Evolutionary conservation across 805 yeast species (phyloP), one percentile per base, ranked within the genome.

Genomic region (Vanderwaltozyma yarrowii): DNA sequence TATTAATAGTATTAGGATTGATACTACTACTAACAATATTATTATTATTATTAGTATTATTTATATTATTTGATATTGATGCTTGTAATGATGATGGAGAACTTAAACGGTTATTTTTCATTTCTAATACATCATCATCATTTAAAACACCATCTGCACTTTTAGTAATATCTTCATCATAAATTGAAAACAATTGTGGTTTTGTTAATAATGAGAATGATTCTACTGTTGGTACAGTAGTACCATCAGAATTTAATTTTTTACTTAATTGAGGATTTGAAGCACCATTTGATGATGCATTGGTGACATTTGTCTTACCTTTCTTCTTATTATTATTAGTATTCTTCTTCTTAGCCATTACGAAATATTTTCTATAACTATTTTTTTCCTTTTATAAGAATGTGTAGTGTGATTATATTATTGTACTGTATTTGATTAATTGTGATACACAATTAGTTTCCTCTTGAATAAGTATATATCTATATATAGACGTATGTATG

Each of bases 151-250:
- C n/a, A 39, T 57, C 62, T 23, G 56, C 41, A 18, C 38, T 36
- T 21, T 30, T 38, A 10, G 36, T 50, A 21, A 61, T 53, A 28
- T 60, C 65, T 27, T 69, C 68, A 41, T 69, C 71, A 50, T 71
- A 74, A 30, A 74, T 63, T 1, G 72, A 69, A 48, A 67, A 74
- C 37, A 74, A 58, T 5, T 71, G 62, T 7, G 78, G 74, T 46
- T 65, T 68, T 24, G 76, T 72, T 44, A 74, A 57, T 43, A 67
- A 70, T 45, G 65, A 49, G 15, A 70, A 64, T 16, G 76, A 69
- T 27, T 50, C 59, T 9, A 43, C 46, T 27, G 51, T 52, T 26
- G 26, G 36, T n/a, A 35, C 14, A 6, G 33, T 1, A 7, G 24
- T 21, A 21, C 10, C 24, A 24, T 10, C 27, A 14, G 32, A 11